Evolutionary conservation across 179 eudicot species (phyloP).

Genomic region (Spinacia oleracea): DNA sequence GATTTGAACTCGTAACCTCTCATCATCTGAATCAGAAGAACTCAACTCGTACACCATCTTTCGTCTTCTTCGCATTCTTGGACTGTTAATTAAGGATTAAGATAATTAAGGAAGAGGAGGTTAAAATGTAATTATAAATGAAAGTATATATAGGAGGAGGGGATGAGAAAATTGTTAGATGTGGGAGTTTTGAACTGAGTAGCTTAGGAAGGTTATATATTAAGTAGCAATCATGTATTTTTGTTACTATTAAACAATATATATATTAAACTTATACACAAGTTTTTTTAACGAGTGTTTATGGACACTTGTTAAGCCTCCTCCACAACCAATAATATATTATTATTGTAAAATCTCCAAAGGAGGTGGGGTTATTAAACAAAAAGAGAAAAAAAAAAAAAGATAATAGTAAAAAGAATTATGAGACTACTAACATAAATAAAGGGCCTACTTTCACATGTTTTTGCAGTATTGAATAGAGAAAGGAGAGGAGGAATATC

Average conservation of each 20-base stretch:
- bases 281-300: too few species aligned
- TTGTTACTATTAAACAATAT: too few species aligned
- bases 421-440: slow-evolving; percentile 19
- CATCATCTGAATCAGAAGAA: neutral
- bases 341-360: neutral
- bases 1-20: slow-evolving; percentile 15
- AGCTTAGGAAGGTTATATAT: slow-evolving; percentile 5
- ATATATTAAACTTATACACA: too few species aligned
- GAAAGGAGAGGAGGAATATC: slow-evolving; percentile 8
- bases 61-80: neutral
- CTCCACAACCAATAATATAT: too few species aligned
- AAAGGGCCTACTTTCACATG: slow-evolving; percentile 36
- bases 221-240: slow-evolving; percentile 18
- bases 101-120: neutral
- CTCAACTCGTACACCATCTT: neutral
- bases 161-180: neutral
- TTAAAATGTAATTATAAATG: neutral
- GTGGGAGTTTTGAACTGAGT: slow-evolving; percentile 6
- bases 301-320: too few species aligned
- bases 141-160: neutral
- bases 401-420: neutral
- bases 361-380: neutral
- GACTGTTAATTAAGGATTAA: neutral
- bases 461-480: slow-evolving; percentile 23
- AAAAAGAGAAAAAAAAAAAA: neutral